phyloP scores from a whole-genome alignment of 371 early-diverging fungal genomes.

The Mucor irregularis region DNA sequence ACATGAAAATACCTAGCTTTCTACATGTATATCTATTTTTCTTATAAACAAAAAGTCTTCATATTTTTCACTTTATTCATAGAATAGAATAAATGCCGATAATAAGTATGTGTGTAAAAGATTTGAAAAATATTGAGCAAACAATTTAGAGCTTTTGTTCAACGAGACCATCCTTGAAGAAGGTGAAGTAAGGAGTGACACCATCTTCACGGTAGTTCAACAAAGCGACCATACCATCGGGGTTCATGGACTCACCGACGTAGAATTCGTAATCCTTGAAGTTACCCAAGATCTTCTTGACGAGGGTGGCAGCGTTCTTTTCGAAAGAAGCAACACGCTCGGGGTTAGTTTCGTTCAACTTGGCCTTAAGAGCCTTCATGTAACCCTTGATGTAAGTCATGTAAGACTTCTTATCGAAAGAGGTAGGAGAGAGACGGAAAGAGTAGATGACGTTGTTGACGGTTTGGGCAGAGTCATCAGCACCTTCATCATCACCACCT shows the following conservation, averaged over 20 bases:
- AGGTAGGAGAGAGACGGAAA: conserved; percentile 73
- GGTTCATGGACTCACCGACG: conserved; percentile 85
- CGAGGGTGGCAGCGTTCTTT: conserved; percentile 57
- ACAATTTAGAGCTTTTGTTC: conserved; percentile 67
- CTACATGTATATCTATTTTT: too few species aligned
- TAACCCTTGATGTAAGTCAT: conserved; percentile 91
- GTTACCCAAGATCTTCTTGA: conserved; percentile 81
- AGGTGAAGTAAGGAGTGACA: conserved; percentile 87
- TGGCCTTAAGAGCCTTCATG: conserved; percentile 77
- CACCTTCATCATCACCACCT: conserved; percentile 67
- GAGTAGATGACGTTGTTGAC: conserved; percentile 92
- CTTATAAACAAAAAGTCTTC: too few species aligned
- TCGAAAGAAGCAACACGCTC: conserved; percentile 75
- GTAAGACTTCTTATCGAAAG: conserved; percentile 93
- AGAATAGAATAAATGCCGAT: too few species aligned
- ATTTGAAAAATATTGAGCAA: neutral
- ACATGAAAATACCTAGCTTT: too few species aligned
- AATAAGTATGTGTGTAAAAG: too few species aligned
- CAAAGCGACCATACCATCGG: conserved; percentile 87
- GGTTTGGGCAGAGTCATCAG: conserved; percentile 56
- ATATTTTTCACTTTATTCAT: too few species aligned
- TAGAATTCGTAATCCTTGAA: conserved; percentile 94
- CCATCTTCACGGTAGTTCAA: conserved; percentile 96
- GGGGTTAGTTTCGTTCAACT: conserved; percentile 66
- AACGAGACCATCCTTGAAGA: conserved; percentile 92